Base-by-base conservation (phyloP, 78 protist species). In the Cavenderia fasciculata region DNA sequence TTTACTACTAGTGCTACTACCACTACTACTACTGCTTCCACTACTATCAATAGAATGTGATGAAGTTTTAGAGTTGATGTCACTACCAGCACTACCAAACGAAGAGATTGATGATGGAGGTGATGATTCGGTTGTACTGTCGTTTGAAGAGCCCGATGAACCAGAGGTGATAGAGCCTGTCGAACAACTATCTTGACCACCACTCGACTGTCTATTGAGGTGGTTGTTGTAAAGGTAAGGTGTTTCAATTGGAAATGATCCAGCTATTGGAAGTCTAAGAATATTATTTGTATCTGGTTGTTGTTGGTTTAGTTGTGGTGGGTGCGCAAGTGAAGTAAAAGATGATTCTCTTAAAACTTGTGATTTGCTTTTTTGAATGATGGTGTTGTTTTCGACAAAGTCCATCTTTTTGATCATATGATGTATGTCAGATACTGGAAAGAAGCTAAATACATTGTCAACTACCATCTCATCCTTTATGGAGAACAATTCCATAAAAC, bases 171-270 rank as follows among this genome's bases (percentile, higher is more conserved):
- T n/a, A n/a, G n/a, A n/a, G n/a, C n/a, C n/a, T n/a, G n/a, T n/a
- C n/a, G n/a, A n/a, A n/a, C n/a, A n/a, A n/a, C n/a, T n/a, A n/a
- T n/a, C n/a, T n/a, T n/a, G n/a, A n/a, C n/a, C n/a, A n/a, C n/a
- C n/a, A n/a, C n/a, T n/a, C n/a, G n/a, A n/a, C n/a, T n/a, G n/a
- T n/a, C n/a, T n/a, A n/a, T n/a, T n/a, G n/a, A n/a, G 33, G 19
- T 57, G 6, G 63, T 27, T 27, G 34, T 57, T 52, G 31, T 10
- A 21, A 3, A 19, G 18, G 63, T 57, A 57, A 27, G 72, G 72
- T 63, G 47, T 63, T 40, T 63, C 72, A 63, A 63, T 63, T 31
- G 72, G 72, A 36, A 63, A 63, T 36, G 72, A 63, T 34, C 72
- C 72, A 4, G 43, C 54, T n/a, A 63, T 63, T 4, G 72, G 72